phyloP scores from a whole-genome alignment of 129 eudicot genomes.

The Oenanthe sinensis region DNA sequence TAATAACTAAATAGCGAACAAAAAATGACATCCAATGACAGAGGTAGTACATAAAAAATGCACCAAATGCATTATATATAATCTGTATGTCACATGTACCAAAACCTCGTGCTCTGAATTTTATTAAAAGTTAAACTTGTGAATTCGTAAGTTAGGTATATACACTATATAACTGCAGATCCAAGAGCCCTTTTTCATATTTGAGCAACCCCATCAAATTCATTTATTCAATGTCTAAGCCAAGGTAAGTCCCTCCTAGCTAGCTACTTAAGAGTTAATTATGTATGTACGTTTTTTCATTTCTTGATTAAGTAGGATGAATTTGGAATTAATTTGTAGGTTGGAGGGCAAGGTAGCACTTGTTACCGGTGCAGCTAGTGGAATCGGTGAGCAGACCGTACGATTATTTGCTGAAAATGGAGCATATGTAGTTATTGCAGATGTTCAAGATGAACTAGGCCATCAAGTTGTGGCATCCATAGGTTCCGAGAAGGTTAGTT shows the following conservation, averaged over 20 bases:
- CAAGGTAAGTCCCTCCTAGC: slow-evolving; percentile 8
- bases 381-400: slow-evolving; percentile 63
- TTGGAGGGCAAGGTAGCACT: slow-evolving; percentile 81
- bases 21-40: slow-evolving; percentile 1
- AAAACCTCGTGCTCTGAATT: slow-evolving; percentile 11
- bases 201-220: slow-evolving; percentile 5
- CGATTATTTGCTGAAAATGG: slow-evolving; percentile 50
- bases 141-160: background rate
- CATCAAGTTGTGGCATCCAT: slow-evolving; percentile 41
- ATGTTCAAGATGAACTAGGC: slow-evolving; percentile 65
- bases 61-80: background rate
- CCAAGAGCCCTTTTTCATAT: slow-evolving; percentile 14
- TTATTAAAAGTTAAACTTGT: background rate
- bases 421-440: slow-evolving; percentile 58
- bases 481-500: slow-evolving; percentile 30
- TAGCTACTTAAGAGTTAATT: background rate
- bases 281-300: background rate
- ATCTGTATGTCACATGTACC: background rate
- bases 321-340: slow-evolving; percentile 13
- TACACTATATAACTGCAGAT: slow-evolving; percentile 11
- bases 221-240: slow-evolving; percentile 15
- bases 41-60: background rate
- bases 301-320: background rate
- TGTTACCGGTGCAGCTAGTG: slow-evolving; percentile 83
- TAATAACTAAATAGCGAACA: background rate